phyloP scores from a whole-genome alignment of 306 rosid genomes.

The Pterocarpus macrocarpus region DNA sequence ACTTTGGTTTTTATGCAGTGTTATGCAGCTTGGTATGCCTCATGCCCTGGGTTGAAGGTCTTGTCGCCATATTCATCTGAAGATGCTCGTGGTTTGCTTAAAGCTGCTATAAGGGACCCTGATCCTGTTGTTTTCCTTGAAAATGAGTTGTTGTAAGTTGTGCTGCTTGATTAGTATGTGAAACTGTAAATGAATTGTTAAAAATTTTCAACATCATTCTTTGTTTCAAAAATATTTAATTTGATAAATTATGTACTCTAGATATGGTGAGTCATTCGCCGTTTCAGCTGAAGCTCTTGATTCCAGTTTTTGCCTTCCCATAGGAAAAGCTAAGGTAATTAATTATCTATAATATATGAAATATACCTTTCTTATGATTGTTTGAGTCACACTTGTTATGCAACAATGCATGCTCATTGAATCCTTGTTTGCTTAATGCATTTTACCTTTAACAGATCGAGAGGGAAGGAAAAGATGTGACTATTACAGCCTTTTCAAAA shows the following conservation, averaged over 20 bases:
- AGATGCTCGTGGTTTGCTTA: constrained; percentile 97
- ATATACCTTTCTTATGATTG: constrained; percentile 33
- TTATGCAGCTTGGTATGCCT: constrained; percentile 88
- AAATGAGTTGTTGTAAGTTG: constrained; percentile 93
- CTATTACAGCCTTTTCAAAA: constrained; percentile 93
- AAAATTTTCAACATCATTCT: constrained; percentile 19
- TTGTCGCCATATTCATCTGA: constrained; percentile 94
- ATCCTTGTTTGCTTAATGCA: constrained; percentile 16
- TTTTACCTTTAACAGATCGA: constrained; percentile 71
- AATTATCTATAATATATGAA: constrained; percentile 33
- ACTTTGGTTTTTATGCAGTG: constrained; percentile 64
- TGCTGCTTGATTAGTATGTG: constrained; percentile 24
- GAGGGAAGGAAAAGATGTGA: constrained; percentile 98
- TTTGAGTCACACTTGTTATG: constrained; percentile 34
- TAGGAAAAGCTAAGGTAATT: constrained; percentile 97
- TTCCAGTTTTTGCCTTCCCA: constrained; percentile 95
- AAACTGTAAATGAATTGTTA: constrained; percentile 34
- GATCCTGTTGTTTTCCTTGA: constrained; percentile 99
- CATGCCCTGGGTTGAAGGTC: constrained; percentile 95
- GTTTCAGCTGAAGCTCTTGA: constrained; percentile 96
- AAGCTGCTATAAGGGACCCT: constrained; percentile 98
- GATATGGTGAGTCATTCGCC: constrained; percentile 98
- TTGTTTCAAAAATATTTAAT: constrained; percentile 24
- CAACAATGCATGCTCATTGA: constrained; percentile 7
- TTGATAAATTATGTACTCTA: constrained; percentile 55